Evolutionary conservation across 2,329 filamentous ascomycete genomes (phyloP).

Genomic region (Pezicula rhizophila): DNA sequence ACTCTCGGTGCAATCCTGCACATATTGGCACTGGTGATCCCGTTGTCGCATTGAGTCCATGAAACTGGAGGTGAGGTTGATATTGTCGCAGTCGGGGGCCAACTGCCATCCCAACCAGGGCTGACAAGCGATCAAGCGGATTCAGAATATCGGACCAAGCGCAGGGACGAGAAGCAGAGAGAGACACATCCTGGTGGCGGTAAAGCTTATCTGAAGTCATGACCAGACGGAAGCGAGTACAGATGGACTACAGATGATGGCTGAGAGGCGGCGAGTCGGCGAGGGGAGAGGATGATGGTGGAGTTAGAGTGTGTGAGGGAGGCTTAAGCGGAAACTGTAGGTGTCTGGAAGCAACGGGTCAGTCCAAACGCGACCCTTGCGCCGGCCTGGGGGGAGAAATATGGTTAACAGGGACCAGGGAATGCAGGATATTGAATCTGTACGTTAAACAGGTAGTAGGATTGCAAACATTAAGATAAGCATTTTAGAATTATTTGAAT

Average conservation of each 20-base stretch:
- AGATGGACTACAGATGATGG: not conserved
- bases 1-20: slow-evolving; percentile 7
- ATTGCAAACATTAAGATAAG: not conserved
- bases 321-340: slow-evolving; percentile 19
- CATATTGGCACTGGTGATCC: slow-evolving; percentile 23
- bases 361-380: slow-evolving; percentile 16
- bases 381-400: slow-evolving; percentile 5
- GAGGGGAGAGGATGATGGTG: not conserved
- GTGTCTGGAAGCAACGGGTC: slow-evolving; percentile 13
- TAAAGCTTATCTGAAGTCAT: not conserved
- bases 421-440: too few relatives aligned
- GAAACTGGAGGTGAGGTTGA: slow-evolving; percentile 25
- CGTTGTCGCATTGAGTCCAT: slow-evolving; percentile 22
- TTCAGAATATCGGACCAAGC: slow-evolving; percentile 5
- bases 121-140: slow-evolving; percentile 13
- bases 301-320: not conserved
- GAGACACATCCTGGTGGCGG: not conserved
- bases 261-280: not conserved
- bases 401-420: not conserved
- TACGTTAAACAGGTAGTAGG: not conserved
- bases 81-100: slow-evolving; percentile 17
- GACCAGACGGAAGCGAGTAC: not conserved
- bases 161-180: not conserved
- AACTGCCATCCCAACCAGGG: slow-evolving; percentile 19
- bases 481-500: not conserved